Evolutionary conservation across 192 early-diverging fungal species (phyloP).

Genomic region (Entomortierella chlamydospora): DNA sequence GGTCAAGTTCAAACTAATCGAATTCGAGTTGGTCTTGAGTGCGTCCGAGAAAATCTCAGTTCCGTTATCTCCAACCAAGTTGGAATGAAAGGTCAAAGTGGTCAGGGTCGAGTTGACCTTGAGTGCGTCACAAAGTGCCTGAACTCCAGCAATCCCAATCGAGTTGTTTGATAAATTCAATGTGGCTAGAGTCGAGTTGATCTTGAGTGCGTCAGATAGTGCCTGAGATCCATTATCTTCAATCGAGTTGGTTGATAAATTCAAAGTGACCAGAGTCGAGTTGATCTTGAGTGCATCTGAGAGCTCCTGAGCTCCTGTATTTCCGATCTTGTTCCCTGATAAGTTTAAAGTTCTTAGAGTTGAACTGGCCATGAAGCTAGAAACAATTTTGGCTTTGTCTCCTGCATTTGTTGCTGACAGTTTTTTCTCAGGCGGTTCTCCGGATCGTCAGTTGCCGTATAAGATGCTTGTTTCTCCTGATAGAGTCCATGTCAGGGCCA

Average conservation of each 20-base stretch:
- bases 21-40: no score
- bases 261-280: background rate
- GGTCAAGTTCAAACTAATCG: no score
- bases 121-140: no score
- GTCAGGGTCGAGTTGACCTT: no score
- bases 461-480: background rate
- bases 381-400: background rate
- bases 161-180: background rate
- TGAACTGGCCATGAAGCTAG: background rate
- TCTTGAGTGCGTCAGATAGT: conserved; percentile 8
- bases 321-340: background rate
- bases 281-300: conserved; percentile 9
- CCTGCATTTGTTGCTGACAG: background rate
- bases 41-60: no score
- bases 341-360: background rate
- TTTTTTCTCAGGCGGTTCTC: background rate
- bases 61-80: no score
- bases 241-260: background rate
- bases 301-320: background rate
- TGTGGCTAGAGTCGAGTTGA: background rate
- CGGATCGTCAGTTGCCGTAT: background rate
- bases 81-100: no score
- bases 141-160: background rate
- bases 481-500: no score
- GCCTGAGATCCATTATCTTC: background rate